Conservation (phyloP, 805 yeast genomes). For the Yamadazyma takamatsuzukensis region DNA sequence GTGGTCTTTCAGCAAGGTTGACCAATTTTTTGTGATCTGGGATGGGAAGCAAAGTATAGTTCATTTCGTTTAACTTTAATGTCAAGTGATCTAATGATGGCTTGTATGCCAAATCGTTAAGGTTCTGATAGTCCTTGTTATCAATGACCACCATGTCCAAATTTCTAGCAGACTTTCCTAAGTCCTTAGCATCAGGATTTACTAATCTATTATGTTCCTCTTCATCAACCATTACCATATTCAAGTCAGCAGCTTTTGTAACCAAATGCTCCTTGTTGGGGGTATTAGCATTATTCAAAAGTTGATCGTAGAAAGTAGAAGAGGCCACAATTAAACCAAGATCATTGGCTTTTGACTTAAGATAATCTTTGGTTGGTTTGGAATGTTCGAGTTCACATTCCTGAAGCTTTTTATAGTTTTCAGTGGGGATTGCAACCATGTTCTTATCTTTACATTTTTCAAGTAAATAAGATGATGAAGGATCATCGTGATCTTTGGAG, state of each 20-base stretch:
- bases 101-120: slow-evolving; percentile 14
- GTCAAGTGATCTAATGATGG: slow-evolving; percentile 18
- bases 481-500: slow-evolving; percentile 13
- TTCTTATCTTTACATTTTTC: slow-evolving; percentile 17
- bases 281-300: slow-evolving; percentile 20
- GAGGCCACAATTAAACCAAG: slow-evolving; percentile 30
- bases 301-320: slow-evolving; percentile 25
- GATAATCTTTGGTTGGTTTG: slow-evolving; percentile 30
- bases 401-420: slow-evolving; percentile 12
- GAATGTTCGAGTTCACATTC: slow-evolving; percentile 22
- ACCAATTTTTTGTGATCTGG: slow-evolving; percentile 12
- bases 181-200: slow-evolving; percentile 9
- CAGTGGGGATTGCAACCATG: slow-evolving; percentile 12
- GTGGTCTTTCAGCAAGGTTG: slow-evolving; percentile 15
- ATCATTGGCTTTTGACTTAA: slow-evolving; percentile 32
- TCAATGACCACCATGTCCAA: slow-evolving; percentile 9
- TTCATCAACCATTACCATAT: slow-evolving; percentile 5
- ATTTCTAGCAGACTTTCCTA: slow-evolving; percentile 7
- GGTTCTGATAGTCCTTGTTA: slow-evolving; percentile 8
- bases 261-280: slow-evolving; percentile 23
- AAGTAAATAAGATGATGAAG: slow-evolving; percentile 27
- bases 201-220: slow-evolving; percentile 2
- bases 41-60: slow-evolving; percentile 12
- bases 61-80: slow-evolving; percentile 6
- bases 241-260: slow-evolving; percentile 16